A percentile compares a stretch with the other conserved stretches of the same genome.
These are phyloP conservation scores for Gaeumannomyces tritici DNA, from an alignment of 2,329 filamentous ascomycete species.

Conservation along the genomic window DNA sequence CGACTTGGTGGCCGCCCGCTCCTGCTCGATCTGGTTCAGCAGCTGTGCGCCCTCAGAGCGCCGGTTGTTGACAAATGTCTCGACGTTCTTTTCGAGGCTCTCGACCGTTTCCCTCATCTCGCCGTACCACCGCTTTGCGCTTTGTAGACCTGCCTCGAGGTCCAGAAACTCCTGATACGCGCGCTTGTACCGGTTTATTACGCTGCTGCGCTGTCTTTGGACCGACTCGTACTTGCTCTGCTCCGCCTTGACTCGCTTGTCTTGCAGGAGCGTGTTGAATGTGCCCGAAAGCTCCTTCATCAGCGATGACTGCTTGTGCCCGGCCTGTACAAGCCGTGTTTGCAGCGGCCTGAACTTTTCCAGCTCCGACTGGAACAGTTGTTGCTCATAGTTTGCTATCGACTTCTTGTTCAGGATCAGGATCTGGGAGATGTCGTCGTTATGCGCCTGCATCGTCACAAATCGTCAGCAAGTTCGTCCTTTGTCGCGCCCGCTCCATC, in stretches of 20 bases:
- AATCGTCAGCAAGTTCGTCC: neutral
- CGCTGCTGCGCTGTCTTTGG: conserved; percentile 69
- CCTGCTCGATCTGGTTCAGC: conserved; percentile 77
- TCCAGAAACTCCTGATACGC: conserved; percentile 90
- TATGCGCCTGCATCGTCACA: conserved; percentile 59
- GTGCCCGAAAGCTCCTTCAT: conserved; percentile 89
- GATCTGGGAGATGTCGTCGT: conserved; percentile 95
- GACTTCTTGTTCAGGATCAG: conserved; percentile 97
- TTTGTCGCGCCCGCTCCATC: neutral
- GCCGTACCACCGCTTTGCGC: conserved; percentile 85
- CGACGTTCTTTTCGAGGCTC: conserved; percentile 89
- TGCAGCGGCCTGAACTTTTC: conserved; percentile 95
- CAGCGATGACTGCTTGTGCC: conserved; percentile 86
- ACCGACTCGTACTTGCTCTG: conserved; percentile 92
- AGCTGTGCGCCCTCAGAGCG: conserved; percentile 85
- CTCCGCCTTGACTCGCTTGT: conserved; percentile 86
- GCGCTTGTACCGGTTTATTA: conserved; percentile 80
- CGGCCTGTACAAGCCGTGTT: conserved; percentile 81
- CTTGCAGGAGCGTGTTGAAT: conserved; percentile 82
- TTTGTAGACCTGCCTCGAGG: conserved; percentile 72
- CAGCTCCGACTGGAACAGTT: conserved; percentile 91
- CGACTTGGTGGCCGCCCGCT: conserved; percentile 52
- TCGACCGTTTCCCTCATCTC: conserved; percentile 95
- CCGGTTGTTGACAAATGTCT: conserved; percentile 92
- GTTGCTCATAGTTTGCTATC: conserved; percentile 81